A percentile compares a stretch with the other conserved stretches of the same genome.
Conservation (phyloP, 2,329 filamentous ascomycete genomes). For the Pseudocercospora pini-densiflorae region DNA sequence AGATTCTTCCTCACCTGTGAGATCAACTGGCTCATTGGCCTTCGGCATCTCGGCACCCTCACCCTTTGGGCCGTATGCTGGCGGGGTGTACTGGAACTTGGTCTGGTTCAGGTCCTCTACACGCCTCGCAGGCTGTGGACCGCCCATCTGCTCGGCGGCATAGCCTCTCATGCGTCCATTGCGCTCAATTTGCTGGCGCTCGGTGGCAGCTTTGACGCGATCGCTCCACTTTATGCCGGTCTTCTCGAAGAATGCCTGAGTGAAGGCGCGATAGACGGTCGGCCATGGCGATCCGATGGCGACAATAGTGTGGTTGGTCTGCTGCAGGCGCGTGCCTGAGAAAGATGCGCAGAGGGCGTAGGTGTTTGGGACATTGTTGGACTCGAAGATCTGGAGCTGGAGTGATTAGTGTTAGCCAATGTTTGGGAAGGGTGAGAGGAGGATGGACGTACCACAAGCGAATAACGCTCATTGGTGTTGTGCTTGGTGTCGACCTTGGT, state of each 20-base stretch:
- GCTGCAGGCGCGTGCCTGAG: conserved; percentile 26
- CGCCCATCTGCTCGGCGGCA: not conserved
- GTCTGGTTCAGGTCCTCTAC: conserved; percentile 8
- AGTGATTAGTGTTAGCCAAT: conserved; percentile 29
- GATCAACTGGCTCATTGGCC: not conserved
- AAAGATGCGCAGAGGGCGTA: conserved; percentile 61
- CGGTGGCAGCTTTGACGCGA: conserved; percentile 37
- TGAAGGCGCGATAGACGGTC: conserved; percentile 44
- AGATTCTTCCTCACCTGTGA: not conserved
- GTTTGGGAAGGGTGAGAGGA: not conserved
- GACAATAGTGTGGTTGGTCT: conserved; percentile 36
- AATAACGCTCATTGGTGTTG: conserved; percentile 62
- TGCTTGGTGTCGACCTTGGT: conserved; percentile 55
- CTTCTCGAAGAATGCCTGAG: conserved; percentile 45
- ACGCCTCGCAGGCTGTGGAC: not conserved
- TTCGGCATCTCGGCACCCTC: not conserved
- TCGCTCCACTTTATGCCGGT: conserved; percentile 49
- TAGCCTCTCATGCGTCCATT: not conserved
- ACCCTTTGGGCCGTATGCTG: conserved; percentile 18
- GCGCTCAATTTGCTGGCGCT: conserved; percentile 19
- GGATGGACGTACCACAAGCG: conserved; percentile 59
- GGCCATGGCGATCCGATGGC: conserved; percentile 39
- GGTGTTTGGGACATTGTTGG: conserved; percentile 60
- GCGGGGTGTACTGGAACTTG: conserved; percentile 24
- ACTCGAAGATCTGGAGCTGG: conserved; percentile 67